A percentile compares a stretch with the other conserved stretches of the same genome.
Evolutionary conservation across 1,284 basidiomycete species (phyloP).

Genomic region (Kalmanozyma brasiliensis): DNA sequence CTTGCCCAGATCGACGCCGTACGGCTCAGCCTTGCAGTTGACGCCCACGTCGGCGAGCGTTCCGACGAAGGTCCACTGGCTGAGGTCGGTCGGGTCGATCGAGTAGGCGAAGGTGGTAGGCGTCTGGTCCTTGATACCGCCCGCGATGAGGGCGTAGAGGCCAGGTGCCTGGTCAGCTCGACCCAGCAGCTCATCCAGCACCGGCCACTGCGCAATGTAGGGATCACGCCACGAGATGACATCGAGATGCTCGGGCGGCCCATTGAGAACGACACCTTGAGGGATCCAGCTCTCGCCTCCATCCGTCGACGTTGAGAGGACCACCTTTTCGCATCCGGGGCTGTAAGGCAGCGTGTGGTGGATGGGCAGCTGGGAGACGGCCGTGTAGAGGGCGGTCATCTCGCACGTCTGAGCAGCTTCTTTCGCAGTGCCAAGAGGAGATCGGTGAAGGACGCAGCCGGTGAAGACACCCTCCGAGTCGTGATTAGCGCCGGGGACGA

Average conservation of each 20-base stretch:
- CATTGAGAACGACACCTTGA: slow-evolving; percentile 32
- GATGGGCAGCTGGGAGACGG: slow-evolving; percentile 54
- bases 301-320: slow-evolving; percentile 48
- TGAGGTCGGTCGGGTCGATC: slow-evolving; percentile 38
- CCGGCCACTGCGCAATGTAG: slow-evolving; percentile 47
- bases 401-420: slow-evolving; percentile 20
- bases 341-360: slow-evolving; percentile 52
- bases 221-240: slow-evolving; percentile 59
- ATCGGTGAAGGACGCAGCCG: slow-evolving; percentile 48
- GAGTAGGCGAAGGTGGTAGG: slow-evolving; percentile 54
- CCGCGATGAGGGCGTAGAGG: slow-evolving; percentile 52
- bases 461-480: slow-evolving; percentile 56
- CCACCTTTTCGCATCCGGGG: slow-evolving; percentile 52
- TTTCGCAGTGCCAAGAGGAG: slow-evolving; percentile 19
- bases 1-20: slow-evolving; percentile 50
- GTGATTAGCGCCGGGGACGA: slow-evolving; percentile 43
- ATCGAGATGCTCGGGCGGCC: slow-evolving; percentile 44
- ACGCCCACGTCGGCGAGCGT: slow-evolving; percentile 43
- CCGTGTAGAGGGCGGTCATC: slow-evolving; percentile 57
- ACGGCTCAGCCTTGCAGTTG: slow-evolving; percentile 34
- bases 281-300: slow-evolving; percentile 48
- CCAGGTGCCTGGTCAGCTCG: slow-evolving; percentile 8
- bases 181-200: slow-evolving; percentile 42
- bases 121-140: slow-evolving; percentile 42
- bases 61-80: slow-evolving; percentile 44